Evolutionary conservation across 2,329 filamentous ascomycete genomes (phyloP), one percentile per base, ranked within the genome.

Genomic region (Harringtonia lauricola): DNA sequence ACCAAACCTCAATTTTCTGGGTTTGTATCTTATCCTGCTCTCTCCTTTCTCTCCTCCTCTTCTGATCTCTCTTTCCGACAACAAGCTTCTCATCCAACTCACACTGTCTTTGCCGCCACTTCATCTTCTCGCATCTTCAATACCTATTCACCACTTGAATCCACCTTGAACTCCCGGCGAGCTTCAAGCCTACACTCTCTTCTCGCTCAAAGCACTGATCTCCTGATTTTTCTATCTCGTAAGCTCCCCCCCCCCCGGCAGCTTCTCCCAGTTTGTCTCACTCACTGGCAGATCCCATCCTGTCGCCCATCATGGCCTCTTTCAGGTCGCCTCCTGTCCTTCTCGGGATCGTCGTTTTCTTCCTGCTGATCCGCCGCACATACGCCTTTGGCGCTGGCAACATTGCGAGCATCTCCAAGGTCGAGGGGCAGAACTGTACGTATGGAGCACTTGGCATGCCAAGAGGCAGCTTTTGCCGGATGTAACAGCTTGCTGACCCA

Each of bases 351-450:
- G 60, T 75, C 43, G 57, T 86, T 51, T 65, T 90, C 52, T 67
- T 88, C 53, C 65, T 76, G 52, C 76, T 86, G 55, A 76, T 81
- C 43, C 71, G 71, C 48, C 84, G 83, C 17, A 75, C 77, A 30
- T 70, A 82, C 52, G 86, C 85, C 43, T 94, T 94, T 58, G 87
- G 87, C 52, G 87, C 87, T 55, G 88, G 88, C 49, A 94, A 94
- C 63, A 92, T 94, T 59, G 86, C 84, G 35, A 79, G 82, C 46
- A 74, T 86, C 48, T 83, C 86, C 57, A 82, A 81, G 59, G 72
- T 94, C 42, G 86, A 92, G 62, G 87, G 86, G 51, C 74, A 86
- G 60, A 94, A 94, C 62, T 94, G 79, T 81, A 55, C 49, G 75
- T 64, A n/a, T 5, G 8, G 21, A 4, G 4, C 26, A n/a, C 14